These are phyloP conservation scores for Coniochaeta sp. DNA, from an alignment of 2,329 filamentous ascomycete species.

Conservation along the genomic window DNA sequence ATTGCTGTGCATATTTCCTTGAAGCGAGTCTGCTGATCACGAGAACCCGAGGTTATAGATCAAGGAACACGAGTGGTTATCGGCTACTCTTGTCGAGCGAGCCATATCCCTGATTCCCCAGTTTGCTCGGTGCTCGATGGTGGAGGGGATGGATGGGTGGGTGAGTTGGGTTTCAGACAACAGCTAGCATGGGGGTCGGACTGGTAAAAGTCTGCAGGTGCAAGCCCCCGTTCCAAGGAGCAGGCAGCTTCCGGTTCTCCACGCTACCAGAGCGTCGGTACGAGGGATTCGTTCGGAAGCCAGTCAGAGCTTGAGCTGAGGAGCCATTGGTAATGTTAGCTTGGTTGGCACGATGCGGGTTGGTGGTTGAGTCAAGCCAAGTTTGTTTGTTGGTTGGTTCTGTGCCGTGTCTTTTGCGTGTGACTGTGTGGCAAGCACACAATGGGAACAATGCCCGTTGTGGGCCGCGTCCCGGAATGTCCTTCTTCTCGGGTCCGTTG, in stretches of 20 bases:
- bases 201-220: neutral
- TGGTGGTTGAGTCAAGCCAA: too few species aligned
- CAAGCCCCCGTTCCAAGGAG: neutral
- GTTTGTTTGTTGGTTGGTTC: too few species aligned
- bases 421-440: neutral
- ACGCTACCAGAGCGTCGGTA: neutral
- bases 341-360: neutral
- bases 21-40: neutral
- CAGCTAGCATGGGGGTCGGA: neutral
- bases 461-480: neutral
- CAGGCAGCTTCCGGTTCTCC: neutral
- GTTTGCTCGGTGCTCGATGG: neutral
- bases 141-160: too few species aligned
- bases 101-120: too few species aligned
- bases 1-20: neutral
- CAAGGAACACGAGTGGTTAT: neutral
- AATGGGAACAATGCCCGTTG: neutral
- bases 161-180: too few species aligned
- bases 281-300: neutral
- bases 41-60: neutral
- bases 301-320: neutral
- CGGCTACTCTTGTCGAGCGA: neutral
- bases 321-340: neutral
- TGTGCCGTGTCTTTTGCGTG: neutral
- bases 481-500: too few species aligned